Base-by-base conservation (phyloP, 1,139 yeast genomes). In the Casaregolazyma lundiana region DNA sequence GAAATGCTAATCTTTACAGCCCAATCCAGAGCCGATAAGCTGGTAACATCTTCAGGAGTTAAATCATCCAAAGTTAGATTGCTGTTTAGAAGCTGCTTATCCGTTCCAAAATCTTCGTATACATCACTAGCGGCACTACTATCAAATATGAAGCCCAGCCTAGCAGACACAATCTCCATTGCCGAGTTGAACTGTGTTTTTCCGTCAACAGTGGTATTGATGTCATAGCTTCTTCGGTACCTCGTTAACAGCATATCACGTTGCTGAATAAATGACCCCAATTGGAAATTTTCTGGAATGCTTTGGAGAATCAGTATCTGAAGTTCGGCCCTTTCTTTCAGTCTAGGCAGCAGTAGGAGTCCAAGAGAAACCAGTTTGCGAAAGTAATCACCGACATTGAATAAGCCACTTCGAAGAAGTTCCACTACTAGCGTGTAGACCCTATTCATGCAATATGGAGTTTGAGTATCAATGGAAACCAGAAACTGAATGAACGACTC, bases 301-400 rank as follows among this genome's bases (percentile, higher is more conserved):
- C 80, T 79, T 52, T 71, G 69, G 29, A 83, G 63, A 22, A 81
- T 71, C 18, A 66, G 55, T 29, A 79, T 59, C 57, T 82, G 88
- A 15, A 70, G 65, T 35, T 67, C 63, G 9, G 70, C 74, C 52
- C 60, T 64, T 52, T 50, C 49, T 18, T 52, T 48, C 15, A 57
- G 47, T 18, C 62, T 50, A 4, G 53, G 56, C 20, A 61, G 54
- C 61, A 84, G 87, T 44, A 88, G 76, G 0, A 86, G 71, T 3
- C 96, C 97, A 1, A 94, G 82, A 3, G 96, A 88, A 44, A 89
- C 88, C 32, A 88, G 67, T 53, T 83, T 78, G 57, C 96, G 69
- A 49, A 88, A 70, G 57, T 88, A 89, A 0, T 86, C 76, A 0
- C 90, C 80, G 2, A 84, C 75, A 1, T 78, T 68, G 26, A 82